Conservation (phyloP, 106 monocot genomes). For the Iris macrosiphon region DNA sequence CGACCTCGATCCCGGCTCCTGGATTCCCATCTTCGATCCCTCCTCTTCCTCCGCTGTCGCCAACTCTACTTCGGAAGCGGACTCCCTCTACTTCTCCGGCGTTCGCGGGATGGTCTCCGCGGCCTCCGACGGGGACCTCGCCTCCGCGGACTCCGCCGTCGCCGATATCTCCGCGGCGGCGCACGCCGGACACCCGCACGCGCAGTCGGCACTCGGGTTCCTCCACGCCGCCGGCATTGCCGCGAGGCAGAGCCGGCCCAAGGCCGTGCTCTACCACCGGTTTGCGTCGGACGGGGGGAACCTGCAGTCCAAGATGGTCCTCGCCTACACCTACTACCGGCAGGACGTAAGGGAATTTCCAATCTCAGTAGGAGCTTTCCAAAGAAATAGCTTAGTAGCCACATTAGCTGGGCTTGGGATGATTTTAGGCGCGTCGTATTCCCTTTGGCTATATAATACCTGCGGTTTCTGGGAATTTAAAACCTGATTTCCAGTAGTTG, state of each 20-base stretch:
- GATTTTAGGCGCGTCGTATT: too few relatives aligned
- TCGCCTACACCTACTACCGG: conserved; percentile 79
- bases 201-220: conserved; percentile 74
- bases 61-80: conserved; percentile 5
- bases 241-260: conserved; percentile 33
- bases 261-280: conserved; percentile 60
- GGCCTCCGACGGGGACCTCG: conserved; percentile 40
- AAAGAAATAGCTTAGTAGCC: conserved; percentile 4
- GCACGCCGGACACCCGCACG: conserved; percentile 45
- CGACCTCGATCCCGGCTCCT: conserved; percentile 68
- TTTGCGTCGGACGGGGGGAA: conserved; percentile 71
- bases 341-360: conserved; percentile 56
- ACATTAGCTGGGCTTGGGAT: background rate
- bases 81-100: conserved; percentile 39
- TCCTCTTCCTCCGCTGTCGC: background rate
- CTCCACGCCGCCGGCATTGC: conserved; percentile 45
- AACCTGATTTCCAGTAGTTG: too few relatives aligned
- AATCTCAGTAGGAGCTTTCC: conserved; percentile 1
- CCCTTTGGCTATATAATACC: too few relatives aligned
- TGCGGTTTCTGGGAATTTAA: too few relatives aligned
- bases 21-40: conserved; percentile 65
- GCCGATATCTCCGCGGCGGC: conserved; percentile 56
- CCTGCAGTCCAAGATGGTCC: conserved; percentile 92
- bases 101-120: conserved; percentile 56
- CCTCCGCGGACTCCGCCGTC: conserved; percentile 32